Evolutionary conservation across 371 early-diverging fungal species (phyloP).

Genomic region (Mucor indicus): DNA sequence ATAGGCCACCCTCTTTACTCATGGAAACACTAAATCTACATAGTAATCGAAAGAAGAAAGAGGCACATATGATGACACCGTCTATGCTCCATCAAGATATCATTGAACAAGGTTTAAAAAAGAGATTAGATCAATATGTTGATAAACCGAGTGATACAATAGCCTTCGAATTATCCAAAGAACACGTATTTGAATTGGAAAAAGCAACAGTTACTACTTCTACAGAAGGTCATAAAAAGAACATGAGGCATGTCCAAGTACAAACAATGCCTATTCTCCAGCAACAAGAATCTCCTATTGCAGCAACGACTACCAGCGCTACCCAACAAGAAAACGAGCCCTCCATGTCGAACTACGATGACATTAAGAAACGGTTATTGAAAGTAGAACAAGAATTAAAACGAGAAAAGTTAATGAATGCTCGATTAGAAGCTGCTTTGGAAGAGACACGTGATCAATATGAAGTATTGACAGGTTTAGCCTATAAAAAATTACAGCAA

Average conservation of each 20-base stretch:
- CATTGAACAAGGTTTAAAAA: conserved; percentile 14
- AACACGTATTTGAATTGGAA: too few species aligned
- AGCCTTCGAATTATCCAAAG: conserved; percentile 9
- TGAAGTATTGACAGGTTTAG: conserved; percentile 50
- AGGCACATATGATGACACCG: background rate
- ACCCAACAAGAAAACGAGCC: too few species aligned
- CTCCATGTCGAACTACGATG: too few species aligned
- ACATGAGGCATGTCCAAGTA: conserved; percentile 21
- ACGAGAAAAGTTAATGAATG: conserved; percentile 37
- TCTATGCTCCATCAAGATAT: background rate
- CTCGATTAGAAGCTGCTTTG: conserved; percentile 43
- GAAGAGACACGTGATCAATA: conserved; percentile 49
- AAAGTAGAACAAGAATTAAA: conserved; percentile 38
- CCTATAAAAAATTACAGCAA: conserved; percentile 52
- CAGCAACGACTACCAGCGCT: too few species aligned
- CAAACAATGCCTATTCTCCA: conserved; percentile 16
- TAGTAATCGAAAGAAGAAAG: too few species aligned
- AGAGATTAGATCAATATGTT: conserved; percentile 8
- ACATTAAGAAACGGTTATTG: background rate
- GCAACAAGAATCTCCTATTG: too few species aligned
- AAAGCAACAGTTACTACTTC: too few species aligned
- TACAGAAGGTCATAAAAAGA: conserved; percentile 4
- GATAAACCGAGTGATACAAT: conserved; percentile 15
- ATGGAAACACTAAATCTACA: too few species aligned
- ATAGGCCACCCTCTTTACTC: too few species aligned